These are phyloP conservation scores for Salix udensis DNA, from an alignment of 345 rosid genomes.

Conservation along the genomic window DNA sequence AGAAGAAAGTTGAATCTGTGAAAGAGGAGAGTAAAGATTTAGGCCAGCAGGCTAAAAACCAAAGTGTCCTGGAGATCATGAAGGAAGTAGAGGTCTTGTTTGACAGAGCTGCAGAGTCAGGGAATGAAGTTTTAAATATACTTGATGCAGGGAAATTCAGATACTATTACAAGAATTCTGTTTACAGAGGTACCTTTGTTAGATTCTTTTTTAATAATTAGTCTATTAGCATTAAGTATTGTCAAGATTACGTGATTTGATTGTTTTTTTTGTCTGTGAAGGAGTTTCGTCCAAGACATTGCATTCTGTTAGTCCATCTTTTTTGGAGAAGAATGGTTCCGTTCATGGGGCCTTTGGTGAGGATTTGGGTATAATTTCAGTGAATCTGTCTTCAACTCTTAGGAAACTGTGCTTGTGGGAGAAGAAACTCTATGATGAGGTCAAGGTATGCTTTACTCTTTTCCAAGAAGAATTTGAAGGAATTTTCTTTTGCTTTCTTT, in stretches of 20 bases:
- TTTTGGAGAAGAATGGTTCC: conserved; percentile 17
- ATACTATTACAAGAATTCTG: conserved; percentile 24
- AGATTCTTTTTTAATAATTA: not conserved
- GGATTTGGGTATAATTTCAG: conserved; percentile 28
- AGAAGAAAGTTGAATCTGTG: conserved; percentile 16
- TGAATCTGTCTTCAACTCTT: conserved; percentile 49
- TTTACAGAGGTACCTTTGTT: conserved; percentile 22
- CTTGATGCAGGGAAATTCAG: conserved; percentile 43
- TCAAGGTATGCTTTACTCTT: conserved; percentile 45
- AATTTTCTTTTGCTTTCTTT: not conserved
- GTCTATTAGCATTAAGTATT: not conserved
- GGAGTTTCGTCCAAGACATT: conserved; percentile 40
- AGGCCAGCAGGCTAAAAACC: conserved; percentile 20
- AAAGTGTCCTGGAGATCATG: conserved; percentile 22
- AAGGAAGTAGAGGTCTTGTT: conserved; percentile 34
- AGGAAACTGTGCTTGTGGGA: conserved; percentile 64
- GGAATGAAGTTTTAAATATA: conserved; percentile 31
- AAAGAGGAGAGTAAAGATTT: conserved; percentile 10
- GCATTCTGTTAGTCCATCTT: conserved; percentile 19
- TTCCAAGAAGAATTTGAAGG: conserved; percentile 8
- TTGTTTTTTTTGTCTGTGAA: not conserved
- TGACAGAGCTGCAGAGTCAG: conserved; percentile 43
- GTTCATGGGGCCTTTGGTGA: conserved; percentile 20
- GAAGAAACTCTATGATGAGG: conserved; percentile 68
- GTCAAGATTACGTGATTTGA: not conserved